Base-by-base conservation (phyloP, 2,329 filamentous ascomycete genomes). In the Cryphonectria carpinicola region DNA sequence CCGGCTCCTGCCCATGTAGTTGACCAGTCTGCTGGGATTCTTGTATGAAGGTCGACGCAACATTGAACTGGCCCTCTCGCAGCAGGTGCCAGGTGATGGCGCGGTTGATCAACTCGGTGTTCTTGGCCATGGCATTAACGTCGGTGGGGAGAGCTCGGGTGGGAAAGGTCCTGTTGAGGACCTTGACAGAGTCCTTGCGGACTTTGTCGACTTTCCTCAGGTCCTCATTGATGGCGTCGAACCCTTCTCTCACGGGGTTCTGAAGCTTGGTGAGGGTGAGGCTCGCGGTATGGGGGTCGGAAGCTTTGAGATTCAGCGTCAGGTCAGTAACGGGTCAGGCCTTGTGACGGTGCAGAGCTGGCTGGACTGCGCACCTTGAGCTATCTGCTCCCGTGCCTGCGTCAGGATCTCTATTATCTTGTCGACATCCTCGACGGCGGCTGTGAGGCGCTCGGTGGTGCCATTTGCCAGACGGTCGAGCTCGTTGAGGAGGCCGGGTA, bases 21-120 rank as follows among this genome's bases (percentile, higher is more conserved):
- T 70, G 61, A 62, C 65, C 64, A 25, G 62, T 52, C 60, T 83
- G 80, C 71, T 83, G 81, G 22, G 84, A 88, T 83, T 98, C 96
- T 19, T 87, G 84, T 65, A 97, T 88, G 76, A 99, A 98, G 1
- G 91, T 94, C 22, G 91, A 90, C 17, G 95, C 95, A 2, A 97
- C 95, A 32, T 86, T 87, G 80, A 99, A 99, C 78, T 97, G 93
- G 65, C 96, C 96, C 82, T 98, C 95, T 56, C 96, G 93, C 54
- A 99, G 87, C 32, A 99, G 87, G 78, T 99, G 96, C 94, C 98
- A 98, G 13, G 93, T 93, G 76, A 99, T 97, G 8, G 96, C 95
- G 70, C 95, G 90, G 81, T 98, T 97, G 78, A 98, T 93, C 17
- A 98, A 86, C 22, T 87, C 85, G 4, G 92, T 87, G 74, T 97